These are phyloP conservation scores for Wallacemonas rigidus DNA, from an alignment of 208 protist species.

Conservation along the genomic window DNA sequence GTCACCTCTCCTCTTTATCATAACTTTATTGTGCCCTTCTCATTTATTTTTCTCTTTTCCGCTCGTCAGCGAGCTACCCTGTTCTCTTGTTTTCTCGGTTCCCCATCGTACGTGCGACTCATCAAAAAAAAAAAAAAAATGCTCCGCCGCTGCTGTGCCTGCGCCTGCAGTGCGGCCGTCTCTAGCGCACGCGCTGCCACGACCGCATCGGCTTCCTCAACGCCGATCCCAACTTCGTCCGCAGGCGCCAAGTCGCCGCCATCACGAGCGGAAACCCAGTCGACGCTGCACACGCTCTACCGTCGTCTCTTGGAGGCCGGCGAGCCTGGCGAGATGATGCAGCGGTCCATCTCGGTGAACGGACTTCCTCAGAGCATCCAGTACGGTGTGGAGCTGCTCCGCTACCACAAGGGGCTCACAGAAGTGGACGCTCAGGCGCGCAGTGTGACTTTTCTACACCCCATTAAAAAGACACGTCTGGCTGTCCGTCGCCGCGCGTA, in stretches of 20 bases:
- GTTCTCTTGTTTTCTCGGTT: too few species aligned
- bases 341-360: slow-evolving; percentile 59
- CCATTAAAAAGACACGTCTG: slow-evolving; percentile 35
- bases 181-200: not conserved
- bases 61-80: too few species aligned
- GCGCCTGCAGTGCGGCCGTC: not conserved
- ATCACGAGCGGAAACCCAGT: not conserved
- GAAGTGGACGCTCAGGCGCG: slow-evolving; percentile 46
- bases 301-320: slow-evolving; percentile 73
- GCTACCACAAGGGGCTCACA: slow-evolving; percentile 61
- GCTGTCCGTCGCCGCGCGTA: slow-evolving; percentile 49
- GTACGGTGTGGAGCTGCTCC: slow-evolving; percentile 65
- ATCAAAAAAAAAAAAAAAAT: not conserved
- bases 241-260: not conserved
- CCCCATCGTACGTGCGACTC: too few species aligned
- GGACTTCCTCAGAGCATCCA: slow-evolving; percentile 44
- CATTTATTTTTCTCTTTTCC: too few species aligned
- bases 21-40: too few species aligned
- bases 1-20: too few species aligned
- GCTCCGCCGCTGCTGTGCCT: not conserved
- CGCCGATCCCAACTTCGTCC: not conserved
- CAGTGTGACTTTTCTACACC: slow-evolving; percentile 1
- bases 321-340: slow-evolving; percentile 70
- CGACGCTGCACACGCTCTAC: slow-evolving; percentile 61
- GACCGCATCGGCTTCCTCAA: not conserved